These are phyloP conservation scores for Lasiosphaeria hispida DNA, from an alignment of 495 filamentous ascomycete species.

Conservation along the genomic window DNA sequence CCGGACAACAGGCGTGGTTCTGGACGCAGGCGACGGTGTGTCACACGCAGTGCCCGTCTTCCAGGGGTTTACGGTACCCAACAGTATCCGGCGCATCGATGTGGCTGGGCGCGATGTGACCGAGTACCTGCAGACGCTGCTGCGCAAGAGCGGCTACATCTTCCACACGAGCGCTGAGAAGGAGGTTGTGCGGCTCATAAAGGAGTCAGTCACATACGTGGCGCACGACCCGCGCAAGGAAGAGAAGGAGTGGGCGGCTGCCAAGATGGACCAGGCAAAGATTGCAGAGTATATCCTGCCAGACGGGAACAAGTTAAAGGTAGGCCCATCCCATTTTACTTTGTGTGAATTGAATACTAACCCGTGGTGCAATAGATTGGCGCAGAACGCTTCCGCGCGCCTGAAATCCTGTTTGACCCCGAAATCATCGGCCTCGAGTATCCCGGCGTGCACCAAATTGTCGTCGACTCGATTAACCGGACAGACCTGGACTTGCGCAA, in stretches of 20 bases:
- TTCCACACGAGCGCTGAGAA: conserved; percentile 98
- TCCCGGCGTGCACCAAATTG: conserved; percentile 94
- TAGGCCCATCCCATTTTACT: conserved; percentile 33
- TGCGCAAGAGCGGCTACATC: conserved; percentile 89
- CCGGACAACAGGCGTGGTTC: conserved; percentile 91
- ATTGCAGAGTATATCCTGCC: conserved; percentile 83
- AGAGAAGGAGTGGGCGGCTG: conserved; percentile 88
- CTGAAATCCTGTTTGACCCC: conserved; percentile 96
- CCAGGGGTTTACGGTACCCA: conserved; percentile 95
- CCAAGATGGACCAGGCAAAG: conserved; percentile 62
- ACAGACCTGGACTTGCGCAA: conserved; percentile 98
- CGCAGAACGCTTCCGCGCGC: conserved; percentile 88
- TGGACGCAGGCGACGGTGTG: conserved; percentile 95
- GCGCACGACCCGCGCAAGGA: conserved; percentile 87
- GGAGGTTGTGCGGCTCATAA: conserved; percentile 94
- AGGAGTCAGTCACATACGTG: conserved; percentile 91
- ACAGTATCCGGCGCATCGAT: conserved; percentile 90
- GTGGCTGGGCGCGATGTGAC: conserved; percentile 98
- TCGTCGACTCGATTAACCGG: conserved; percentile 91
- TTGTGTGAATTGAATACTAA: conserved; percentile 2
- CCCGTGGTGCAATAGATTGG: conserved; percentile 58
- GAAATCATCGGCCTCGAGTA: conserved; percentile 97
- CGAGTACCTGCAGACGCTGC: conserved; percentile 86
- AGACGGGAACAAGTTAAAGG: conserved; percentile 90
- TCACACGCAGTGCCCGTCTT: conserved; percentile 97